Evolutionary conservation across 1,284 basidiomycete genomes (phyloP).

Genomic region (Marasmius sp.): DNA sequence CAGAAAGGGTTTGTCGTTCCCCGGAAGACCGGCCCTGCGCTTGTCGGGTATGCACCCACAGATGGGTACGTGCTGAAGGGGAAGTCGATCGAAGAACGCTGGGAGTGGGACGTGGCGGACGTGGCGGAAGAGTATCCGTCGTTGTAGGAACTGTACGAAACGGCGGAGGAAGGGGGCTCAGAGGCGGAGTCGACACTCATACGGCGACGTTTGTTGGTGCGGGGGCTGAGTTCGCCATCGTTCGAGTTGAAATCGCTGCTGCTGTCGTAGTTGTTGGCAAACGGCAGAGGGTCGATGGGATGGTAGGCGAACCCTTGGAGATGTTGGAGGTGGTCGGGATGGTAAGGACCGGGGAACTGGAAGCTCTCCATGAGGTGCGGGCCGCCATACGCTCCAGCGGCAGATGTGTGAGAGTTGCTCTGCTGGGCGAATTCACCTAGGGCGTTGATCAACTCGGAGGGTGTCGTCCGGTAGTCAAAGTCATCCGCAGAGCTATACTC

Average conservation of each 20-base stretch:
- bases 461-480: constrained; percentile 40
- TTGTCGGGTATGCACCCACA: constrained; percentile 12
- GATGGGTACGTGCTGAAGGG: constrained; percentile 47
- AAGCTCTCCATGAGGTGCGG: constrained; percentile 29
- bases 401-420: constrained; percentile 12
- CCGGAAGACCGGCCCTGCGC: constrained; percentile 6
- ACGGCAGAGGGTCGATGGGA: constrained; percentile 50
- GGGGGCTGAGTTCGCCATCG: constrained; percentile 38
- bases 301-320: constrained; percentile 47
- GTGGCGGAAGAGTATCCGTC: constrained; percentile 45
- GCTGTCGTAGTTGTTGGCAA: constrained; percentile 32
- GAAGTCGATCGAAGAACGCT: constrained; percentile 62
- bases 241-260: not conserved
- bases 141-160: constrained; percentile 51
- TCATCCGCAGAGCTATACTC: constrained; percentile 35
- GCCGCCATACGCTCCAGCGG: not conserved
- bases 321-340: constrained; percentile 64
- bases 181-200: constrained; percentile 74
- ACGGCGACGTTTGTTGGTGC: constrained; percentile 62
- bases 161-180: constrained; percentile 61
- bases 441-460: constrained; percentile 62
- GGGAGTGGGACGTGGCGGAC: constrained; percentile 40
- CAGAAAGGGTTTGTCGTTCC: constrained; percentile 51
- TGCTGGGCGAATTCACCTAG: constrained; percentile 46
- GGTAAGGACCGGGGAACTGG: constrained; percentile 66